Conservation (phyloP, 2,329 filamentous ascomycete species). For the Sphaerulina vaccinii region DNA sequence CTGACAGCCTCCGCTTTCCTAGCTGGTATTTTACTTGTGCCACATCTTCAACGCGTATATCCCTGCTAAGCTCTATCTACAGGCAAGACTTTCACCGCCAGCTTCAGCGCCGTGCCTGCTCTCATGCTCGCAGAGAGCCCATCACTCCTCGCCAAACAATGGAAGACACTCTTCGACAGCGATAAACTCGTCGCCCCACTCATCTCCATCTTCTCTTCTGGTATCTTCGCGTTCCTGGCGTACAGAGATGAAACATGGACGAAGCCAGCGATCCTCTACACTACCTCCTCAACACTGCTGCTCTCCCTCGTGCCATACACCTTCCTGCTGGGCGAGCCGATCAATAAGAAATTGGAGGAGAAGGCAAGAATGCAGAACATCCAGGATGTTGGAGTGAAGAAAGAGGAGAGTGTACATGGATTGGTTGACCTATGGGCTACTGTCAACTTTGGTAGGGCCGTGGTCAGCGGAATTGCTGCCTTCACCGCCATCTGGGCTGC, state of each 20-base stretch:
- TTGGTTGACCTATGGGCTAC: slow-evolving; percentile 58
- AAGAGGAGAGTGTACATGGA: slow-evolving; percentile 50
- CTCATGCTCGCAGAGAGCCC: slow-evolving; percentile 55
- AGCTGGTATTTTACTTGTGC: slow-evolving; percentile 36
- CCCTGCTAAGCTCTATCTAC: slow-evolving; percentile 9
- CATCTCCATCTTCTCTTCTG: slow-evolving; percentile 42
- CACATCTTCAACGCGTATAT: background rate
- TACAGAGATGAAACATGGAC: slow-evolving; percentile 35
- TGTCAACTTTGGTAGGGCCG: slow-evolving; percentile 50
- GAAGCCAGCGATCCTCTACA: slow-evolving; percentile 46
- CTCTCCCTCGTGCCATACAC: slow-evolving; percentile 55
- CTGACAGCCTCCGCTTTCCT: slow-evolving; percentile 53
- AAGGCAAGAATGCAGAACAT: slow-evolving; percentile 44
- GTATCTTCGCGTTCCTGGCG: slow-evolving; percentile 45
- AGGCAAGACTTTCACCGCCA: slow-evolving; percentile 37
- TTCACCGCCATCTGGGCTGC: slow-evolving; percentile 33
- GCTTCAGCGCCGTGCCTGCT: slow-evolving; percentile 50
- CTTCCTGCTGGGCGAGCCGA: slow-evolving; percentile 45
- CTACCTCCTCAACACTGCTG: slow-evolving; percentile 48
- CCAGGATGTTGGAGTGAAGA: slow-evolving; percentile 40
- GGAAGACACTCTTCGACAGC: slow-evolving; percentile 45
- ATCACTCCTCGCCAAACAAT: slow-evolving; percentile 57
- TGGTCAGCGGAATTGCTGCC: slow-evolving; percentile 28
- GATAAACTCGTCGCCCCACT: slow-evolving; percentile 45
- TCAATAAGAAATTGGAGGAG: slow-evolving; percentile 51